Evolutionary conservation across 1,284 basidiomycete genomes (phyloP).

Genomic region (Anthracocystis walkeri): DNA sequence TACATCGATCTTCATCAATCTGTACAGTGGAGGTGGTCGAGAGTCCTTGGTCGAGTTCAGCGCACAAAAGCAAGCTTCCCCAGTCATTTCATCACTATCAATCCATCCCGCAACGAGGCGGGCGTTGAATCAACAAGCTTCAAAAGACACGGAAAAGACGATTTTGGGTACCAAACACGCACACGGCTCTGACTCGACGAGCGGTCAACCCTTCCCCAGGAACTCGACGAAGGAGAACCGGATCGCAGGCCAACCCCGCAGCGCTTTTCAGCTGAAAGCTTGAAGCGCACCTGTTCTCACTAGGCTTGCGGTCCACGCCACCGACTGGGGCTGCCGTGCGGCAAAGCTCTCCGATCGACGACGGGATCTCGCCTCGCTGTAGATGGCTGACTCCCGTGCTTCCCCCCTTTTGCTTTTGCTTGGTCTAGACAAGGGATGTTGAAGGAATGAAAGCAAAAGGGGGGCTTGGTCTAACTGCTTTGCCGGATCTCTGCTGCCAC

Average conservation of each 20-base stretch:
- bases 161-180: constrained; percentile 44
- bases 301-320: constrained; percentile 53
- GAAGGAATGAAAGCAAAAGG: constrained; percentile 1
- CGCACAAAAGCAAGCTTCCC: constrained; percentile 44
- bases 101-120: constrained; percentile 12
- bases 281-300: constrained; percentile 37
- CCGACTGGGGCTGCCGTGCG: constrained; percentile 32
- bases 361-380: constrained; percentile 57
- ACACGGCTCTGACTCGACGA: constrained; percentile 57
- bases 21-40: constrained; percentile 20
- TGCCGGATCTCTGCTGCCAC: constrained; percentile 33
- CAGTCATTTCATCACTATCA: constrained; percentile 40
- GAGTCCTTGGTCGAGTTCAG: constrained; percentile 33
- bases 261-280: constrained; percentile 2
- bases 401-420: constrained; percentile 25
- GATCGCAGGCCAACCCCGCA: constrained; percentile 54
- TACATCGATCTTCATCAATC: constrained; percentile 35
- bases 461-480: constrained; percentile 37
- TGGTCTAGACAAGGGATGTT: constrained; percentile 33
- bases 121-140: constrained; percentile 38
- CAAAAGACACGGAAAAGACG: constrained; percentile 41
- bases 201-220: constrained; percentile 52
- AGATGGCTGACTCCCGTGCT: constrained; percentile 41
- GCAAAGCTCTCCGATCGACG: constrained; percentile 43
- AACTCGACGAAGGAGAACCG: constrained; percentile 53